Percentiles rank a stretch among this genome's conserved stretches.
Conservation (phyloP, 805 yeast species). For the Myxozyma vanderwaltii region DNA sequence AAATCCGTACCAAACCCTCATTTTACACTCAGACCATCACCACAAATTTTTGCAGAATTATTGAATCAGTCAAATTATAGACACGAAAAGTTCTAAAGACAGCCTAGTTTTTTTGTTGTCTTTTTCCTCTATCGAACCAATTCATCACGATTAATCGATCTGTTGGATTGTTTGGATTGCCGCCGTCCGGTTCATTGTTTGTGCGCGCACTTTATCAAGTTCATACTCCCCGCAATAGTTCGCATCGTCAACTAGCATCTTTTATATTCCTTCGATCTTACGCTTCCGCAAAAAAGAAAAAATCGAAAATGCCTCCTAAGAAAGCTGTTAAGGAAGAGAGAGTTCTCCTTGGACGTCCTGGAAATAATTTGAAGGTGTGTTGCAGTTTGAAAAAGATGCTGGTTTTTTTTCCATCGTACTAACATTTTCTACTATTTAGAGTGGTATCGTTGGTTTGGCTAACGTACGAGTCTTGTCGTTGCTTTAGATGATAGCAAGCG, state of each 20-base stretch:
- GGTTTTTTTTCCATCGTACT: background rate
- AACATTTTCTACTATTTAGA: slow-evolving; percentile 23
- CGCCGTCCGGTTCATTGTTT: slow-evolving; percentile 2
- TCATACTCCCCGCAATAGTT: background rate
- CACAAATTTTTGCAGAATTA: slow-evolving; percentile 4
- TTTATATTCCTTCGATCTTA: slow-evolving; percentile 8
- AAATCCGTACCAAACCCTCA: slow-evolving; percentile 1
- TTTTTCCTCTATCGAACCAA: background rate
- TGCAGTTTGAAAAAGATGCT: background rate
- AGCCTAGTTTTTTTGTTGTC: background rate
- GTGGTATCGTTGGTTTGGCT: slow-evolving; percentile 95
- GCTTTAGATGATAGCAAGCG: background rate
- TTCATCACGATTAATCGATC: background rate
- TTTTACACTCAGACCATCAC: background rate
- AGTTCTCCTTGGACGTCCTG: slow-evolving; percentile 81
- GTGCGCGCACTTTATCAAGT: background rate
- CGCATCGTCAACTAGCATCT: background rate
- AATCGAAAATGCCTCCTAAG: slow-evolving; percentile 68
- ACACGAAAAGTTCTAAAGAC: background rate
- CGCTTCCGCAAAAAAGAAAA: slow-evolving; percentile 27
- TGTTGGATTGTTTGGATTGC: background rate
- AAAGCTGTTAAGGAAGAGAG: slow-evolving; percentile 70
- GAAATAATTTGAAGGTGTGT: slow-evolving; percentile 60
- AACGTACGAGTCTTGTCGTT: slow-evolving; percentile 41
- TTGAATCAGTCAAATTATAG: background rate